Percentiles rank a stretch among this genome's conserved stretches.
These are phyloP conservation scores for Fraxinus velutina DNA, from an alignment of 305 asterid genomes.

Conservation along the genomic window DNA sequence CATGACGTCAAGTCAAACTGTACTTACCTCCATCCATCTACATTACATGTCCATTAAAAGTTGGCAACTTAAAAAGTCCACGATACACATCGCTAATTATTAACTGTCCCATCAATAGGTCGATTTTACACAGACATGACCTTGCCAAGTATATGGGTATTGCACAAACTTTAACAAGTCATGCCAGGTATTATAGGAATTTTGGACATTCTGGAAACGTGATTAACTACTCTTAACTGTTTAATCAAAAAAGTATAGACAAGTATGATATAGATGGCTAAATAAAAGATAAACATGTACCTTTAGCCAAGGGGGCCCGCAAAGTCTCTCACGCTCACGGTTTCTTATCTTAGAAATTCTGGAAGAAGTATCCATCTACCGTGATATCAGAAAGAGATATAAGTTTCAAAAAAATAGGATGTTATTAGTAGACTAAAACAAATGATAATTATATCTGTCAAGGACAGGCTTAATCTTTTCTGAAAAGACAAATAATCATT, in stretches of 20 bases:
- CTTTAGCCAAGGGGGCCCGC: slow-evolving; percentile 98
- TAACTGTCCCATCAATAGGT: not conserved
- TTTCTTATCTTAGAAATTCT: slow-evolving; percentile 86
- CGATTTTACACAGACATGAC: not conserved
- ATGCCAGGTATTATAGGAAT: not conserved
- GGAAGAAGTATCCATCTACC: slow-evolving; percentile 97
- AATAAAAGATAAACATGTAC: slow-evolving; percentile 35
- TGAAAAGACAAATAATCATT: slow-evolving; percentile 16
- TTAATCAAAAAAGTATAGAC: not conserved
- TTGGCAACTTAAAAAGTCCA: not conserved
- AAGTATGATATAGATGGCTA: slow-evolving; percentile 9
- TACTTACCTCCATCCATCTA: not conserved
- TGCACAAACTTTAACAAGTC: not conserved
- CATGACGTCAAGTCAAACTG: not conserved
- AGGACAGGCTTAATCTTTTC: slow-evolving; percentile 12
- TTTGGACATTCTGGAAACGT: not conserved
- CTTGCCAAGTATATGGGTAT: not conserved
- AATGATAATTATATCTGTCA: slow-evolving; percentile 1
- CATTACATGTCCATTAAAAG: not conserved
- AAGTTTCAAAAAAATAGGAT: slow-evolving; percentile 28
- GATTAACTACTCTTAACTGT: slow-evolving; percentile 12
- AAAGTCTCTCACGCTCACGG: slow-evolving; percentile 88
- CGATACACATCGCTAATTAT: not conserved
- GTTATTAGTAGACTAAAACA: slow-evolving; percentile 8
- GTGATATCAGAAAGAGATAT: slow-evolving; percentile 51